Conservation (phyloP, 768 basidiomycete species). For the Cyclocybe cylindracea region DNA sequence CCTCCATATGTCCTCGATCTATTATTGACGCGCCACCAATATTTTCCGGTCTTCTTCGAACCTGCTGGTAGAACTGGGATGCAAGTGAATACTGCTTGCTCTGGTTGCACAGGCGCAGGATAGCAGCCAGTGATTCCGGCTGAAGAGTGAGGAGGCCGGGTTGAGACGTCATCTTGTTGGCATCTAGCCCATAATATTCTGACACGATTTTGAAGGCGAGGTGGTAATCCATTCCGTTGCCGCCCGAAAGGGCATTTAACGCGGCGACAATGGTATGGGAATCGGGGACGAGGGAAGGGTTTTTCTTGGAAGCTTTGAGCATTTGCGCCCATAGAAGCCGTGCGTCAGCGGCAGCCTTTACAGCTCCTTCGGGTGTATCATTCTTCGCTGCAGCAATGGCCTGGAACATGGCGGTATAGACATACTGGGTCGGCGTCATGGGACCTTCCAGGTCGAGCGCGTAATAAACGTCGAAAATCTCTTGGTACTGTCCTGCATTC, state of each 20-base stretch:
- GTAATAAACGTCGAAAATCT: conserved; percentile 77
- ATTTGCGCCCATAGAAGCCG: conserved; percentile 72
- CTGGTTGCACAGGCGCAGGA: conserved; percentile 56
- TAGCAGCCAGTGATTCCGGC: conserved; percentile 48
- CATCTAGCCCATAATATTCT: conserved; percentile 64
- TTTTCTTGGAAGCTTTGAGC: conserved; percentile 49
- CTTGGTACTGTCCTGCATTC: conserved; percentile 57
- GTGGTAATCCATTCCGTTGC: conserved; percentile 58
- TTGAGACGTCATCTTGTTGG: conserved; percentile 38
- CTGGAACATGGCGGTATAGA: conserved; percentile 69
- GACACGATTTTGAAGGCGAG: conserved; percentile 65
- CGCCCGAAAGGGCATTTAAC: conserved; percentile 56
- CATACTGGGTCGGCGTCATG: conserved; percentile 56
- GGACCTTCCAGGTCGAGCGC: conserved; percentile 64
- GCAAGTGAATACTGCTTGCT: conserved; percentile 47
- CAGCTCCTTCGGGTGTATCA: conserved; percentile 25
- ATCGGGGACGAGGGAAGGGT: conserved; percentile 51
- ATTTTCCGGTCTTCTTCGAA: conserved; percentile 48
- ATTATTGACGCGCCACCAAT: conserved; percentile 41
- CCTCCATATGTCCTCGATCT: conserved; percentile 58
- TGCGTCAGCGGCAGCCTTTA: conserved; percentile 62
- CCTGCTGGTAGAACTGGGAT: conserved; percentile 59
- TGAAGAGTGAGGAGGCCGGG: conserved; percentile 43
- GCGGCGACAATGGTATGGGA: conserved; percentile 51
- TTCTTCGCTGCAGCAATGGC: conserved; percentile 36